Evolutionary conservation across 2,329 filamentous ascomycete species (phyloP), one percentile per base, ranked within the genome.

Genomic region (Fusarium sp.): DNA sequence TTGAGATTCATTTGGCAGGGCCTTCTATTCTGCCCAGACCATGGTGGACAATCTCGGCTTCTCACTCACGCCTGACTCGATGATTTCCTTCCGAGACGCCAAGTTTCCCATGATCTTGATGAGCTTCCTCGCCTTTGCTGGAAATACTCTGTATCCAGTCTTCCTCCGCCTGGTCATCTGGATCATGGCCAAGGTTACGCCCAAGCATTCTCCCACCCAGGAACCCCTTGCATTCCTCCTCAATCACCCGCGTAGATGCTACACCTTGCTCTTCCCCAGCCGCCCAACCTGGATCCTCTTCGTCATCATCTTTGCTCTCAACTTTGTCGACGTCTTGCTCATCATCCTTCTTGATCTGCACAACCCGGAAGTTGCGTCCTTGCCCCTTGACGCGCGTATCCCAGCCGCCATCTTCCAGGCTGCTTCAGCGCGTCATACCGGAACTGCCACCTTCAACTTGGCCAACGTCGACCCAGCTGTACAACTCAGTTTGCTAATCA

Each of bases 241-340:
- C 10, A 85, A 91, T 56, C 88, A 92, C 77, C 90, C 90, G 0
- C 84, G 90, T 27, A 82, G 90, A 16, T 91, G 89, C 75, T 92
- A 90, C 74, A 91, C 89, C 1, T 84, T 90, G 5, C 84, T 92
- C 5, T 92, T 92, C 74, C 90, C 89, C 0, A 84, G 85, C 33
- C 79, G 80, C n/a, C 85, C 89, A 11, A 92, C 90, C 0, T 91
- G 89, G 88, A 87, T 86, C 73, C 83, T 91, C 0, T 82, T 88
- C 1, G 77, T 81, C 22, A 85, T 86, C 29, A 82, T 91, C 6
- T 72, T 89, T 11, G 76, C 81, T 0, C 83, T 91, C 29, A 91
- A 89, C 74, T 82, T 85, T 14, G 79, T 88, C 42, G 89, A 91
- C 73, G 82, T 87, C 6, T 78, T 91, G 2, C 81, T 91, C 27